These are phyloP conservation scores for Bryoerythrophyllum caledonicum DNA, from an alignment of 225 moss, liverwort and hornwort species.

Conservation along the genomic window DNA sequence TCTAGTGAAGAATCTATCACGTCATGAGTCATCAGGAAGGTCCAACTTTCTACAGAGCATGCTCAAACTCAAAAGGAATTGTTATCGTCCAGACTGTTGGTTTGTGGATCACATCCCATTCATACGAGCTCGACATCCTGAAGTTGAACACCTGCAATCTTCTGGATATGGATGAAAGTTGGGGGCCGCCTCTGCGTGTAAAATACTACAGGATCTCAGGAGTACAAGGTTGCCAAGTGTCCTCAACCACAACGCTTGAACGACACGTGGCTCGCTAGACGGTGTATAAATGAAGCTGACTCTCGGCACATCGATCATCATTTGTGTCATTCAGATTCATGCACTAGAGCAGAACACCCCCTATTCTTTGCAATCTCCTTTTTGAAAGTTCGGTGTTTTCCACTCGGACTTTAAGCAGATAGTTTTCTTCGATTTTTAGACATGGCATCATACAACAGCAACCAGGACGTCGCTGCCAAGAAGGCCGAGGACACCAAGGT, in stretches of 20 bases:
- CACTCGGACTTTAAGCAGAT: not conserved
- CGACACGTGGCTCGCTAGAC: not conserved
- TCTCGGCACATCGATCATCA: not conserved
- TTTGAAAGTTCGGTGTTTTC: not conserved
- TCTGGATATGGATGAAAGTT: not conserved
- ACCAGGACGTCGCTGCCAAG: constrained; percentile 35
- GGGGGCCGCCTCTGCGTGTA: not conserved
- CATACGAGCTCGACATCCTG: not conserved
- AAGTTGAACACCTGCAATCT: not conserved
- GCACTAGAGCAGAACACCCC: not conserved
- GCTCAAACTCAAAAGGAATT: not conserved
- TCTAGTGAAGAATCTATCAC: not conserved
- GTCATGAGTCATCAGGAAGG: not conserved
- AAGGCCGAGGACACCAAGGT: constrained; percentile 31
- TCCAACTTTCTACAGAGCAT: not conserved
- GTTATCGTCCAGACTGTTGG: not conserved
- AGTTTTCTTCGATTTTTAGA: too few species aligned
- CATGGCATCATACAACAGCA: constrained; percentile 38
- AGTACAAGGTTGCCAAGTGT: not conserved
- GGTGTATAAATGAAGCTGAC: not conserved
- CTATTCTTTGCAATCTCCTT: not conserved
- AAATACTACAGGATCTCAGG: not conserved
- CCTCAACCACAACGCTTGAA: not conserved
- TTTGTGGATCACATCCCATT: not conserved
- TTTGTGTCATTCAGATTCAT: not conserved